Percentiles rank a stretch among this genome's conserved stretches.
These are phyloP conservation scores for Teratosphaeria nubilosa DNA, from an alignment of 2,329 filamentous ascomycete genomes.

Conservation along the genomic window DNA sequence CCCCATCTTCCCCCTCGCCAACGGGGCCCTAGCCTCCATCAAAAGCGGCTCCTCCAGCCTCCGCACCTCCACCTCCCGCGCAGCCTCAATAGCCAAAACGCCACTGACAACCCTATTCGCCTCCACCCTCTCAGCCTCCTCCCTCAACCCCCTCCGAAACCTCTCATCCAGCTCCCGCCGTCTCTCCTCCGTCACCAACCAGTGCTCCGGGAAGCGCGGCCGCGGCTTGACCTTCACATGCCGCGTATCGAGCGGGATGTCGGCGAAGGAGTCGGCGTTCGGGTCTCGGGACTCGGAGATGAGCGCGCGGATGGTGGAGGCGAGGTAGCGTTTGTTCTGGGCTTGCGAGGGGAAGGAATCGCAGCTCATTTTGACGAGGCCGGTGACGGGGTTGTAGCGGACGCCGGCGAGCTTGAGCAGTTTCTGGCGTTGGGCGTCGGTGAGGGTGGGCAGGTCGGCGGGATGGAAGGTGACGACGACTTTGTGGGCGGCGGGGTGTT, in stretches of 20 bases:
- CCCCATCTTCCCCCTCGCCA: slow-evolving; percentile 22
- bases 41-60: slow-evolving; percentile 21
- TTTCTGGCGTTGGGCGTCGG: slow-evolving; percentile 60
- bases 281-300: slow-evolving; percentile 64
- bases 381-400: slow-evolving; percentile 76
- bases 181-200: slow-evolving; percentile 67
- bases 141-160: slow-evolving; percentile 42
- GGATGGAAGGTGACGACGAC: slow-evolving; percentile 86
- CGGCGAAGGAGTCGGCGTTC: slow-evolving; percentile 67
- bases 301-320: slow-evolving; percentile 63
- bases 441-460: slow-evolving; percentile 57
- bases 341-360: slow-evolving; percentile 75
- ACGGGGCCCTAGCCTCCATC: slow-evolving; percentile 18
- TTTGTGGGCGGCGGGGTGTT: slow-evolving; percentile 83
- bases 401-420: slow-evolving; percentile 77
- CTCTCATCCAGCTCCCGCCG: slow-evolving; percentile 53
- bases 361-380: slow-evolving; percentile 79
- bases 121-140: slow-evolving; percentile 47
- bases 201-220: slow-evolving; percentile 67
- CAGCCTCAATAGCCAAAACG: slow-evolving; percentile 18
- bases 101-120: slow-evolving; percentile 33
- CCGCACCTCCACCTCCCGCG: slow-evolving; percentile 14
- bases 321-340: slow-evolving; percentile 94
- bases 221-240: slow-evolving; percentile 64
- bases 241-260: slow-evolving; percentile 79